Base-by-base conservation (phyloP, 306 rosid species). In the Sicyos edulis region DNA sequence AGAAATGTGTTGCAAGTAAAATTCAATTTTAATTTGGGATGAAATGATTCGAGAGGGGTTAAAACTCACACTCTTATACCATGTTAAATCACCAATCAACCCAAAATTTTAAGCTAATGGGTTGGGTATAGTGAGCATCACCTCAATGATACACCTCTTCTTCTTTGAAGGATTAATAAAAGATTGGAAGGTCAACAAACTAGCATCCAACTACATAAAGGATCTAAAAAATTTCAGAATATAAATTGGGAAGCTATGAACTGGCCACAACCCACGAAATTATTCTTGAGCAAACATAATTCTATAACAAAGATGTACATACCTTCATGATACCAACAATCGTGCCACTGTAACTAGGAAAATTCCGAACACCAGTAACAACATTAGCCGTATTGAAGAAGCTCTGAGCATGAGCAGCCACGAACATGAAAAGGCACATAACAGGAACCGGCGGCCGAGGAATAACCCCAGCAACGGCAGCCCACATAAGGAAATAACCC, bases 311-410 rank as follows among this genome's bases (percentile, higher is more conserved):
- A n/a, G 37, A 32, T 1, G 37, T 32, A 20, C 16, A 13, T 78
- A 88, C 96, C 96, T 92, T 93, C 90, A 87, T 83, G 69, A 92
- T 88, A 14, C 96, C 98, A 4, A 88, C 92, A 24, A 92, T 92
- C 57, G 96, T 92, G 32, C 97, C 98, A 16, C 95, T 73, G 37
- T 88, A 87, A 6, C 54, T 56, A 0, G 93, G 87, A 70, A 93
- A 93, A 69, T 90, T 90, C 22, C 86, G 83, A 64, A 88, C 78
- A 10, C 97, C 89, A 0, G 87, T 86, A 20, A 93, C 97, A 16
- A 88, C 95, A 19, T 85, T 80, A 9, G 96, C 78, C 4, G 98
- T 90, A 68, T 85, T 90, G 75, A 88, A 82, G 78, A 93, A 93
- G 0, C 95, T 86, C 76, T 93, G 98, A 4, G 90, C 88, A 67